Percentiles rank a stretch among this genome's conserved stretches.
Conservation (phyloP, 306 rosid species). For the Calophaca sinica region DNA sequence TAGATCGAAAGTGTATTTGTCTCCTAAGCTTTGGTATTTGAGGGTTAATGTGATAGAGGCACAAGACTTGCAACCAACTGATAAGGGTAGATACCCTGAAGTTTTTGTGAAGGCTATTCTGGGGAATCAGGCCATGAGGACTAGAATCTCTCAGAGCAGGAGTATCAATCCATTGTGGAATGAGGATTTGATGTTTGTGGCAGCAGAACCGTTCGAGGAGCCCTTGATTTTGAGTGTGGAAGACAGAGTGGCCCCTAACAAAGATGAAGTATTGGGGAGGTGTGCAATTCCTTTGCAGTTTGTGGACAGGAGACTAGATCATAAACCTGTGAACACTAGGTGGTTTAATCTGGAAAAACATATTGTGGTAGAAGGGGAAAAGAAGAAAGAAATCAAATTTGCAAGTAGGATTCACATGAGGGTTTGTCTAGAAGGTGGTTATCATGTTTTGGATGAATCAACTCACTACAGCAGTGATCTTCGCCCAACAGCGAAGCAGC, state of each 20-base stretch:
- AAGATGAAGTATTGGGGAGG: slow-evolving; percentile 85
- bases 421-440: slow-evolving; percentile 94
- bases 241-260: slow-evolving; percentile 86
- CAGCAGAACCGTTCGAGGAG: slow-evolving; percentile 90
- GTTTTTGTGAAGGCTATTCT: slow-evolving; percentile 84
- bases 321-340: slow-evolving; percentile 78
- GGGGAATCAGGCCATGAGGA: slow-evolving; percentile 85
- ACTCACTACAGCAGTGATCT: slow-evolving; percentile 98
- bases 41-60: slow-evolving; percentile 96
- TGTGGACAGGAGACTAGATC: slow-evolving; percentile 76
- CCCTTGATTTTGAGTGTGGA: slow-evolving; percentile 86
- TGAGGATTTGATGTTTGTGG: slow-evolving; percentile 97
- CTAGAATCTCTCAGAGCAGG: slow-evolving; percentile 76
- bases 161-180: slow-evolving; percentile 94
- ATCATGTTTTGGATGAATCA: slow-evolving; percentile 95
- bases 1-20: slow-evolving; percentile 93
- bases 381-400: slow-evolving; percentile 88
- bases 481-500: slow-evolving; percentile 87
- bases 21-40: slow-evolving; percentile 98
- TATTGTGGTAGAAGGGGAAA: slow-evolving; percentile 79
- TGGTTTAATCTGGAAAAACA: slow-evolving; percentile 88
- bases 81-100: slow-evolving; percentile 88
- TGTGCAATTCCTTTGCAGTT: slow-evolving; percentile 70
- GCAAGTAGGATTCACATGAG: slow-evolving; percentile 92
- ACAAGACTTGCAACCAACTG: slow-evolving; percentile 78